These are phyloP conservation scores for Russula virescens DNA, from an alignment of 768 basidiomycete genomes.

Conservation along the genomic window DNA sequence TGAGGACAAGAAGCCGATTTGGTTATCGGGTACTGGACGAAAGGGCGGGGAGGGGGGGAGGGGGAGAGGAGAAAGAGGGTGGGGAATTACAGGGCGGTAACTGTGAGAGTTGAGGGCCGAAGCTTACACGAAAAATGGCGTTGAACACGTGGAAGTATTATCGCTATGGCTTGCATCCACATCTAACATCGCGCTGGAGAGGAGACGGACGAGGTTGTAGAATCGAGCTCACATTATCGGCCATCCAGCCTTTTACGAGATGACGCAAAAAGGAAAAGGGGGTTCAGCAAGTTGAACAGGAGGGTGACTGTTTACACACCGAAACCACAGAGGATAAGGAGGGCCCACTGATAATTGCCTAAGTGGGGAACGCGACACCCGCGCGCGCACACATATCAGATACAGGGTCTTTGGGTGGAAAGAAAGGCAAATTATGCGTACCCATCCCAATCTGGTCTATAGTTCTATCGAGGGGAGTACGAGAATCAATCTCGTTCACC, in stretches of 20 bases:
- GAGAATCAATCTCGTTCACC: conserved; percentile 28
- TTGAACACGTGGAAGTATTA: conserved; percentile 95
- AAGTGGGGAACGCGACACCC: background rate
- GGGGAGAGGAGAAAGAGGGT: background rate
- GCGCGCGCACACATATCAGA: background rate
- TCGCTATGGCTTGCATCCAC: conserved; percentile 90
- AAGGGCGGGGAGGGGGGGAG: background rate
- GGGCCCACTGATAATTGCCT: conserved; percentile 76
- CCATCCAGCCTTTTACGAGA: conserved; percentile 68
- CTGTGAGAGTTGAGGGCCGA: background rate
- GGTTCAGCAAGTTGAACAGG: background rate
- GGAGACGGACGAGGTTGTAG: conserved; percentile 1
- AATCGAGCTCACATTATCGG: conserved; percentile 66
- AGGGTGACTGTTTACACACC: conserved; percentile 45
- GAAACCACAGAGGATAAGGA: conserved; percentile 81
- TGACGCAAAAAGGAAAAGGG: background rate
- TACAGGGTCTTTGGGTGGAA: no score
- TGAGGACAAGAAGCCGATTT: conserved; percentile 78
- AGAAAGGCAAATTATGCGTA: conserved; percentile 23
- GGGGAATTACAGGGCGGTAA: background rate
- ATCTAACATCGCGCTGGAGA: conserved; percentile 44
- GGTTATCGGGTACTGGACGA: conserved; percentile 57
- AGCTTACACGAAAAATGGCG: conserved; percentile 70
- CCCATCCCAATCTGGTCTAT: conserved; percentile 93
- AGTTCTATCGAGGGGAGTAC: conserved; percentile 65